Percentiles rank a stretch among this genome's conserved stretches.
These are phyloP conservation scores for Vitis hybrid DNA, from an alignment of 177 flowering plant genomes.

Conservation along the genomic window DNA sequence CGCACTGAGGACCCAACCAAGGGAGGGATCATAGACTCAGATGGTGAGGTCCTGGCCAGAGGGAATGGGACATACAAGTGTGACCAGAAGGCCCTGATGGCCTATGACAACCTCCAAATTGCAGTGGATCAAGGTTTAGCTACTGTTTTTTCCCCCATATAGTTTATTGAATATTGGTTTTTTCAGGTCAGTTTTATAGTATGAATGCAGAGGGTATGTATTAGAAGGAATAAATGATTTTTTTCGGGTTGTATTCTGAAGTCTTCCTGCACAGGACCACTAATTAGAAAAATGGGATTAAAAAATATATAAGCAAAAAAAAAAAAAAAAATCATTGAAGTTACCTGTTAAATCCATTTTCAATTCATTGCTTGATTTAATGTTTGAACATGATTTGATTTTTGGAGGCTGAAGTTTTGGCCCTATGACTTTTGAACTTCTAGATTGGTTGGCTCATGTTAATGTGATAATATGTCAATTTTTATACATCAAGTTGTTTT, in stretches of 20 bases:
- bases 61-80: conserved; percentile 69
- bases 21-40: conserved; percentile 90
- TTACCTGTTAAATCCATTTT: neutral
- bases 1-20: conserved; percentile 49
- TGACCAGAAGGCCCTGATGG: conserved; percentile 55
- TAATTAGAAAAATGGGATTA: too few relatives aligned
- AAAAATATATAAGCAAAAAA: too few relatives aligned
- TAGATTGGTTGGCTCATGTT: too few relatives aligned
- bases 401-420: too few relatives aligned
- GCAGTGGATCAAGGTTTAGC: conserved; percentile 86
- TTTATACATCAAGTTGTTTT: too few relatives aligned
- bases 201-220: neutral
- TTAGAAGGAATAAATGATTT: neutral
- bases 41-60: conserved; percentile 95
- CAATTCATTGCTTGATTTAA: too few relatives aligned
- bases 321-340: neutral
- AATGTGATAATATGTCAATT: too few relatives aligned
- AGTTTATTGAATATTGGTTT: neutral
- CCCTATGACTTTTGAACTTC: too few relatives aligned
- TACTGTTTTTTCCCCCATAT: conserved; percentile 69
- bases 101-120: conserved; percentile 65
- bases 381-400: too few relatives aligned
- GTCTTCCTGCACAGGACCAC: neutral
- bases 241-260: neutral
- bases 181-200: neutral